Evolutionary conservation across 495 filamentous ascomycete genomes (phyloP).

Genomic region (Hyaloscypha hepaticicola): DNA sequence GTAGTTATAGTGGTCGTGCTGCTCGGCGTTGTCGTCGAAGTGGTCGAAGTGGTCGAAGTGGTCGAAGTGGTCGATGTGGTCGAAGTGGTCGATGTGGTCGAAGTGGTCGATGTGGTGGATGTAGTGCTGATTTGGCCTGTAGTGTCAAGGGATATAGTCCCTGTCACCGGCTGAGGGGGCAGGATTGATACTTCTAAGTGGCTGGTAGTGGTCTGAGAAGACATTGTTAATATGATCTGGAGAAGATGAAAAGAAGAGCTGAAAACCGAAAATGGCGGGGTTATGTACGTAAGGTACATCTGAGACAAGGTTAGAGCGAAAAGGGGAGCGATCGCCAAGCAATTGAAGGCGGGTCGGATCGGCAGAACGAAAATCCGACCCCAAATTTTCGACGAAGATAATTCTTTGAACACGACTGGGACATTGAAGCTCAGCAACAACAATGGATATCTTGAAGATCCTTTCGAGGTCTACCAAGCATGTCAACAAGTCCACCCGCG

Average conservation of each 20-base stretch:
- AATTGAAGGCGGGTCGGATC: not conserved
- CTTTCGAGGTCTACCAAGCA: constrained; percentile 63
- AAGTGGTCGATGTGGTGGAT: not conserved
- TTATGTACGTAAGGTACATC: not conserved
- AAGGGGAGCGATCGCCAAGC: not conserved
- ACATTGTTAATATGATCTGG: not conserved
- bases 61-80: not conserved
- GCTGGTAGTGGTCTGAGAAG: constrained; percentile 15
- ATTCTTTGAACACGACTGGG: not conserved
- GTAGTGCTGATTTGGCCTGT: no score
- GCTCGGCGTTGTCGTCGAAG: not conserved
- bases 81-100: not conserved
- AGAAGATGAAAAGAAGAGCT: not conserved
- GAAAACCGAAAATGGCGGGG: not conserved
- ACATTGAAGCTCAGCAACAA: not conserved
- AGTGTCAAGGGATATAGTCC: not conserved
- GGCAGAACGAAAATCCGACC: constrained; percentile 6
- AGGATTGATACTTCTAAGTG: constrained; percentile 3
- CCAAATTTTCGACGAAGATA: not conserved
- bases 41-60: no score
- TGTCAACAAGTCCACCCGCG: constrained; percentile 27
- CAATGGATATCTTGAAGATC: constrained; percentile 66
- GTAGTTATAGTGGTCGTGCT: not conserved
- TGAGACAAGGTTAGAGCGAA: constrained; percentile 1
- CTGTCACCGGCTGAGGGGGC: constrained; percentile 4